phyloP scores from a whole-genome alignment of 441 rosid species.

The Erysimum pusillum region DNA sequence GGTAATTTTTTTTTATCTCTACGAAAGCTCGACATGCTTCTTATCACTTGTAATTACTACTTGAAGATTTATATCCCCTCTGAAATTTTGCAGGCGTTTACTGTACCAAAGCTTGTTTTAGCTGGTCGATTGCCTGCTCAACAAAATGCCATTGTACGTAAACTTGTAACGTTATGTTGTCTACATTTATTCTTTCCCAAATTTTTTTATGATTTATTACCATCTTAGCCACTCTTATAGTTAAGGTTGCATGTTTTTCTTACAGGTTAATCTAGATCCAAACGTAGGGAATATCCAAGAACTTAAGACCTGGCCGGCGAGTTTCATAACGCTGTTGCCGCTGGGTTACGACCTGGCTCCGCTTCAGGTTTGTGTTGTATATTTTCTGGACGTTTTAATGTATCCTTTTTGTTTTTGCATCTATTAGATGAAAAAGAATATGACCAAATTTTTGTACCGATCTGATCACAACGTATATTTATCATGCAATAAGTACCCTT shows the following conservation, averaged over 20 bases:
- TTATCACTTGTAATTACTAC: conserved; percentile 36
- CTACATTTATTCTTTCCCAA: conserved; percentile 20
- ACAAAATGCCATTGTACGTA: conserved; percentile 98
- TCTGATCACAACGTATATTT: conserved; percentile 33
- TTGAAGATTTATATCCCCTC: conserved; percentile 44
- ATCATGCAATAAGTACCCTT: conserved; percentile 29
- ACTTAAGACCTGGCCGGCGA: conserved; percentile 97
- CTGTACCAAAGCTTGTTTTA: conserved; percentile 97
- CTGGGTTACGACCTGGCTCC: conserved; percentile 96
- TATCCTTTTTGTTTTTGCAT: background rate
- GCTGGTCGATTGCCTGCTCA: conserved; percentile 99
- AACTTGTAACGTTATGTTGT: conserved; percentile 16
- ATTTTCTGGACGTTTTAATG: conserved; percentile 33
- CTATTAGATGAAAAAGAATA: conserved; percentile 17
- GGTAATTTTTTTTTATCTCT: conserved; percentile 51
- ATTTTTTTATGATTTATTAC: conserved; percentile 20
- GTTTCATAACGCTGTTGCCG: conserved; percentile 99
- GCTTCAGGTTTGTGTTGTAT: conserved; percentile 72
- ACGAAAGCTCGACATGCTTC: conserved; percentile 26
- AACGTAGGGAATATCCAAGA: conserved; percentile 92
- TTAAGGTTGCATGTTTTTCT: conserved; percentile 37
- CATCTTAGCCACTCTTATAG: conserved; percentile 29
- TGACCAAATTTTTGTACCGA: conserved; percentile 15
- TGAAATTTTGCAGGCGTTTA: conserved; percentile 76
- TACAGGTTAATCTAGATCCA: conserved; percentile 95